Evolutionary conservation across 805 yeast genomes (phyloP).

Genomic region (Kazachstania bromeliacearum): DNA sequence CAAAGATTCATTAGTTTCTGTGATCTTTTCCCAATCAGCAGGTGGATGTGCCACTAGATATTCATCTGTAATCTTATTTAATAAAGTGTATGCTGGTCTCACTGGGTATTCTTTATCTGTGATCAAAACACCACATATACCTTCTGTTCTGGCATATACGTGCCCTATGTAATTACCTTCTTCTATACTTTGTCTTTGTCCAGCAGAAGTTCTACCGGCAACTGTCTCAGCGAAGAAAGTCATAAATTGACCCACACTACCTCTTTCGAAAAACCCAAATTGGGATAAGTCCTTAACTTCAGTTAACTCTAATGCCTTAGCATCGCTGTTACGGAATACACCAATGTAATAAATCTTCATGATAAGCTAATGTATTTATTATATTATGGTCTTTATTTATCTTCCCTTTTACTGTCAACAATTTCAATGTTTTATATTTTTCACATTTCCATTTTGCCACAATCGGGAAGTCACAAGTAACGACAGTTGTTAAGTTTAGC

Average conservation of each 20-base stretch:
- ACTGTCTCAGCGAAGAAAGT: constrained; percentile 88
- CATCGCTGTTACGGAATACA: constrained; percentile 51
- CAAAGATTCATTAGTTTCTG: constrained; percentile 33
- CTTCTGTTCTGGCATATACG: constrained; percentile 82
- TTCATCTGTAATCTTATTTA: constrained; percentile 87
- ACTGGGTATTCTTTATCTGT: constrained; percentile 95
- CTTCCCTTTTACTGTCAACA: too few relatives aligned
- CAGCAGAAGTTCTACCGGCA: constrained; percentile 74
- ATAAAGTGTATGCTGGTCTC: constrained; percentile 87
- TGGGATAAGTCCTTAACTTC: constrained; percentile 74
- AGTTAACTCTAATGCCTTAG: constrained; percentile 62
- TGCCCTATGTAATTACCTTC: constrained; percentile 89
- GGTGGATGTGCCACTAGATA: constrained; percentile 76
- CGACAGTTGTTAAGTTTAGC: too few relatives aligned
- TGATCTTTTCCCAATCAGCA: constrained; percentile 50
- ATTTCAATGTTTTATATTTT: too few relatives aligned
- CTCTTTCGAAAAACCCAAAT: constrained; percentile 82
- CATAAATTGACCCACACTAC: constrained; percentile 84
- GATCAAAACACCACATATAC: constrained; percentile 82
- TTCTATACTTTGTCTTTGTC: constrained; percentile 90
- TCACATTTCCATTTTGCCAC: too few relatives aligned
- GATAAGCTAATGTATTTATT: too few relatives aligned
- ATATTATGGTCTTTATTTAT: too few relatives aligned
- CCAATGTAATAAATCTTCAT: constrained; percentile 95
- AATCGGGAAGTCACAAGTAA: too few relatives aligned